A percentile compares a stretch with the other conserved stretches of the same genome.
phyloP scores from a whole-genome alignment of 1,284 basidiomycete genomes.

The Cystobasidiaceae sp. region DNA sequence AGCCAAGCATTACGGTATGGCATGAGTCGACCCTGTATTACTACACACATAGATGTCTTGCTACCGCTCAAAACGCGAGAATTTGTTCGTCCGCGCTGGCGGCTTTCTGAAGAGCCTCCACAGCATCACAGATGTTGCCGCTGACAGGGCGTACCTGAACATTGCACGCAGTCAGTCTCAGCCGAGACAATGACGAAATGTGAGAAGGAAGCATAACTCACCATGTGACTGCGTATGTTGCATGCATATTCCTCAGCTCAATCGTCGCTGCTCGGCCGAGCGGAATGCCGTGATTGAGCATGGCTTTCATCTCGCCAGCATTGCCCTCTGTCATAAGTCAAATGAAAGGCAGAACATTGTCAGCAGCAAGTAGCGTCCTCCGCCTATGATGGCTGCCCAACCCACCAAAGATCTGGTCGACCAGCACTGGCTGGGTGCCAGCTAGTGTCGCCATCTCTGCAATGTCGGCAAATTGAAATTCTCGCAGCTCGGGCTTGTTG shows the following conservation, averaged over 20 bases:
- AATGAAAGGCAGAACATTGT: slow-evolving; percentile 2
- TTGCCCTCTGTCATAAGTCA: slow-evolving; percentile 62
- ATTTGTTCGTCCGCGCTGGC: slow-evolving; percentile 31
- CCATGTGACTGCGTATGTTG: slow-evolving; percentile 95
- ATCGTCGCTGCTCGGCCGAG: slow-evolving; percentile 78
- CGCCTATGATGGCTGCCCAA: too few species aligned
- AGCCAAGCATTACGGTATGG: too few species aligned
- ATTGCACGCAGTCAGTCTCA: too few species aligned
- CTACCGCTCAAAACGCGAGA: slow-evolving; percentile 14
- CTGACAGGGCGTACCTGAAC: slow-evolving; percentile 52
- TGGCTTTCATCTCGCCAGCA: slow-evolving; percentile 61
- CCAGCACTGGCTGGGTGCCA: slow-evolving; percentile 67
- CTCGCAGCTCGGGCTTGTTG: slow-evolving; percentile 70
- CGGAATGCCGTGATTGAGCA: slow-evolving; percentile 69
- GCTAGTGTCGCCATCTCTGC: slow-evolving; percentile 69
- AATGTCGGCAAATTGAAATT: slow-evolving; percentile 91
- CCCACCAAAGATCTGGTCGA: slow-evolving; percentile 80
- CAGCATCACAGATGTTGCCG: slow-evolving; percentile 50
- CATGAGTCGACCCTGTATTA: too few species aligned
- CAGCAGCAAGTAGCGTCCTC: too few species aligned
- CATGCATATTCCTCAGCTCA: slow-evolving; percentile 88
- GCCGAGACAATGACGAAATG: too few species aligned
- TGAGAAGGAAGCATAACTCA: slow-evolving; percentile 46
- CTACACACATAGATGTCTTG: background rate
- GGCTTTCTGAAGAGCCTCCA: slow-evolving; percentile 46